Conservation (phyloP, 2,329 filamentous ascomycete species). For the Fusarium musae region DNA sequence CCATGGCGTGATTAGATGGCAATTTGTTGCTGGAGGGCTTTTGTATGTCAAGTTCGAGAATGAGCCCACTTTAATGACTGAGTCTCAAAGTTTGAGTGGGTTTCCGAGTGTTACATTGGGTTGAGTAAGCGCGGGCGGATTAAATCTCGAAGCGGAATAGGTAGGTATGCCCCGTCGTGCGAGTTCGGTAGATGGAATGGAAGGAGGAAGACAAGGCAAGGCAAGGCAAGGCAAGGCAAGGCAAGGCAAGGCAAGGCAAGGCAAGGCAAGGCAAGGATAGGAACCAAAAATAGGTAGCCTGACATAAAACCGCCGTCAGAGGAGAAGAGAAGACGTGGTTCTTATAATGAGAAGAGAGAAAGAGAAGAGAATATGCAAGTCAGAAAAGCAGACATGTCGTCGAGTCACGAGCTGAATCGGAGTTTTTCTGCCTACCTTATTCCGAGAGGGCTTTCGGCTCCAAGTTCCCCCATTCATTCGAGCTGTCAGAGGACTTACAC, state of each 20-base stretch:
- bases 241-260: background rate
- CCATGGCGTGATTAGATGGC: constrained; percentile 6
- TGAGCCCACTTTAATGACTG: constrained; percentile 26
- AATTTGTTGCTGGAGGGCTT: background rate
- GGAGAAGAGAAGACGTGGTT: background rate
- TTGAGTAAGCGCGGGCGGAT: constrained; percentile 20
- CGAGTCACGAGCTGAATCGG: constrained; percentile 5
- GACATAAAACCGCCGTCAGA: background rate
- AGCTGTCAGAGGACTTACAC: background rate
- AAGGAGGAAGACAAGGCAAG: background rate
- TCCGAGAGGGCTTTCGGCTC: background rate
- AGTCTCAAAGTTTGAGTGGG: constrained; percentile 17
- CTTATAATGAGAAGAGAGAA: background rate
- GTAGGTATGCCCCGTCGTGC: background rate
- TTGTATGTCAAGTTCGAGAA: constrained; percentile 18
- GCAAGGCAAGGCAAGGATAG: background rate
- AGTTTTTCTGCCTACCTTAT: background rate
- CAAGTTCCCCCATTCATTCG: background rate
- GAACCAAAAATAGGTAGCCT: constrained; percentile 14
- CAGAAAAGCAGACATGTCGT: background rate
- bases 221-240: too few species aligned
- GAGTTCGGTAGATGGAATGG: constrained; percentile 1
- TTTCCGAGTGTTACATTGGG: constrained; percentile 8
- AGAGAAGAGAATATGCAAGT: background rate
- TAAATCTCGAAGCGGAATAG: constrained; percentile 6